Conservation (phyloP, 208 protist genomes). For the Vickermania spadyakhi region DNA sequence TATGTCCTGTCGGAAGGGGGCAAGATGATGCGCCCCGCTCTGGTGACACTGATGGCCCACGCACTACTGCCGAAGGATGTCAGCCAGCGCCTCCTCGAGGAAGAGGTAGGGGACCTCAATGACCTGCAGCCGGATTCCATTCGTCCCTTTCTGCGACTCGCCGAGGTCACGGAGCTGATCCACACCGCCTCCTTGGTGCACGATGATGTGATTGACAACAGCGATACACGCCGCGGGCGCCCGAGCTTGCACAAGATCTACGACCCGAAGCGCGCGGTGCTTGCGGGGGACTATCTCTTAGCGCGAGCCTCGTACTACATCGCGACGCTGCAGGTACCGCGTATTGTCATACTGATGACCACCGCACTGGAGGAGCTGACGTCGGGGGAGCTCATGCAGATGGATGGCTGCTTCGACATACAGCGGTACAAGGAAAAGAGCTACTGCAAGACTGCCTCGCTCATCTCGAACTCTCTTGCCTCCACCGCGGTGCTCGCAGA, state of each 20-base stretch:
- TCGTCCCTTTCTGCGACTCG: slow-evolving; percentile 70
- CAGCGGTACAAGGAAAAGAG: slow-evolving; percentile 84
- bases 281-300: slow-evolving; percentile 92
- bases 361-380: slow-evolving; percentile 89
- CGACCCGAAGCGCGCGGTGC: slow-evolving; percentile 82
- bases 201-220: slow-evolving; percentile 94
- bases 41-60: slow-evolving; percentile 73
- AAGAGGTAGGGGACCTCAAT: slow-evolving; percentile 38
- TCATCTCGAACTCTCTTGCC: slow-evolving; percentile 90
- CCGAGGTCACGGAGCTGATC: slow-evolving; percentile 94
- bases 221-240: slow-evolving; percentile 84
- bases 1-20: slow-evolving; percentile 52
- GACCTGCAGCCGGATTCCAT: slow-evolving; percentile 49
- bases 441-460: slow-evolving; percentile 92
- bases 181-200: slow-evolving; percentile 95
- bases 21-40: slow-evolving; percentile 73
- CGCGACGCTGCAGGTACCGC: slow-evolving; percentile 69
- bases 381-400: slow-evolving; percentile 92
- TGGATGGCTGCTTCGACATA: slow-evolving; percentile 80
- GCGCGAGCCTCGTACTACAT: slow-evolving; percentile 86
- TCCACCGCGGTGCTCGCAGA: slow-evolving; percentile 80
- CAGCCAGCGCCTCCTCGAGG: slow-evolving; percentile 23
- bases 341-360: slow-evolving; percentile 89
- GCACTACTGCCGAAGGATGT: slow-evolving; percentile 44
- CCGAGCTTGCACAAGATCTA: slow-evolving; percentile 73